Conservation (phyloP, 164 flowering plant species). For the Buxus sempervirens region DNA sequence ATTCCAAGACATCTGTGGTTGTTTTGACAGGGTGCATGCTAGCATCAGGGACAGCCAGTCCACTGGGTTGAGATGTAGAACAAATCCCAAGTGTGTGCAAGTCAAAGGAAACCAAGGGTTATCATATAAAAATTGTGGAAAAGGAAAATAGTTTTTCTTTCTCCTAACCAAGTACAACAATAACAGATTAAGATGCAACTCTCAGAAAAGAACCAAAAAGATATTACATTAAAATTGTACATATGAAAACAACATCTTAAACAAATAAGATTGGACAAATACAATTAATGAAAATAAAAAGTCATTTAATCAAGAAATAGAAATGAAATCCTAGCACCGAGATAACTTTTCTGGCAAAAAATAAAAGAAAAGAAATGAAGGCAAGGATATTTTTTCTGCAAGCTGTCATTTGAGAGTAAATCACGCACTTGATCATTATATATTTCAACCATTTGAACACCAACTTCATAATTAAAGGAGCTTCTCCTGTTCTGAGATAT, state of each 20-base stretch:
- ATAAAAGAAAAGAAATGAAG: neutral
- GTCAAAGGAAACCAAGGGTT: slow-evolving; percentile 34
- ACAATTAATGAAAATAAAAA: neutral
- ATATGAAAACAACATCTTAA: neutral
- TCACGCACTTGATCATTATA: slow-evolving; percentile 83
- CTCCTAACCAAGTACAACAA: no score
- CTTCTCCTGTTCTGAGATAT: slow-evolving; percentile 47
- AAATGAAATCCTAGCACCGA: neutral
- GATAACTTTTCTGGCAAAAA: neutral
- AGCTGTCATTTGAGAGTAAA: slow-evolving; percentile 37
- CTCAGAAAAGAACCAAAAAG: neutral
- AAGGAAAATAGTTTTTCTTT: neutral
- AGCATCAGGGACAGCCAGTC: slow-evolving; percentile 70
- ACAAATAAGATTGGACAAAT: neutral
- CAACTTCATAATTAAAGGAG: slow-evolving; percentile 46
- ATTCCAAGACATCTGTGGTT: slow-evolving; percentile 49
- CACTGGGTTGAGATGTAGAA: slow-evolving; percentile 60
- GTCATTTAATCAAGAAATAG: neutral
- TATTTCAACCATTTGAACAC: slow-evolving; percentile 76
- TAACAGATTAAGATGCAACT: neutral
- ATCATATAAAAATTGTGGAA: neutral
- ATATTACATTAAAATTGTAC: neutral
- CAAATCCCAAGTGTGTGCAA: slow-evolving; percentile 72
- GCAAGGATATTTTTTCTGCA: slow-evolving; percentile 76
- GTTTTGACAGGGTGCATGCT: slow-evolving; percentile 75